Evolutionary conservation across 352 stramenopile species (phyloP), one percentile per base, ranked within the genome.

Genomic region (Phytophthora chlamydospora): DNA sequence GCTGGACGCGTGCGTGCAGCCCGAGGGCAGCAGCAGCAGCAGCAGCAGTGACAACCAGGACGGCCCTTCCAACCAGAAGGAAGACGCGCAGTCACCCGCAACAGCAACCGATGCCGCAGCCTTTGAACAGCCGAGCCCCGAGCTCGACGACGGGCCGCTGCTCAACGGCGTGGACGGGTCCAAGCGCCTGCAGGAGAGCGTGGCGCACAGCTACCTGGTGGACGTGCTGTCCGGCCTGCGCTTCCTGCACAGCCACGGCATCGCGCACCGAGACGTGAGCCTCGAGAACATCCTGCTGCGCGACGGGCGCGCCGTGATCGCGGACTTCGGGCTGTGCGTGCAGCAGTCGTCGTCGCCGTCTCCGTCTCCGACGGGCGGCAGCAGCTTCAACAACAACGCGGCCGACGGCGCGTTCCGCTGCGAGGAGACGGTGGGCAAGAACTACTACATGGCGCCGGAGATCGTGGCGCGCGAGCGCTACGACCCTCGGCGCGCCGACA

Each of bases 391-490:
- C 12, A 24, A 24, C 21, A 3, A 24, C 21, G 58, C 83, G 4
- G 35, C 63, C 55, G 31, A 78, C 73, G 54, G 74, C 56, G 50
- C 41, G 77, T 80, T 90, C 87, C 41, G 52, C 17, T 89, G 82
- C 41, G 54, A 73, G 14, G 80, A 88, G 42, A 77, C 62, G 42
- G 83, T 90, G 69, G 96, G 96, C 38, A 98, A 98, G 67, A 85
- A 94, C 48, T 98, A 98, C 62, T 99, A 98, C 71, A 99, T 99
- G 91, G 93, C 92, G n/a, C 96, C 96, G 1, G 96, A 99, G 75
- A 85, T 98, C 43, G 82, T 95, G 33, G 66, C 68, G 11, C 35
- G 88, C 75, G 61, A 78, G 33, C 41, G 68, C 31, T 98, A 98
- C 76, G 94, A 99, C 79, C 94, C 94, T 4, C 96, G 92, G 57